Evolutionary conservation across 2,329 filamentous ascomycete species (phyloP).

Genomic region (Fusarium cyanostomum): DNA sequence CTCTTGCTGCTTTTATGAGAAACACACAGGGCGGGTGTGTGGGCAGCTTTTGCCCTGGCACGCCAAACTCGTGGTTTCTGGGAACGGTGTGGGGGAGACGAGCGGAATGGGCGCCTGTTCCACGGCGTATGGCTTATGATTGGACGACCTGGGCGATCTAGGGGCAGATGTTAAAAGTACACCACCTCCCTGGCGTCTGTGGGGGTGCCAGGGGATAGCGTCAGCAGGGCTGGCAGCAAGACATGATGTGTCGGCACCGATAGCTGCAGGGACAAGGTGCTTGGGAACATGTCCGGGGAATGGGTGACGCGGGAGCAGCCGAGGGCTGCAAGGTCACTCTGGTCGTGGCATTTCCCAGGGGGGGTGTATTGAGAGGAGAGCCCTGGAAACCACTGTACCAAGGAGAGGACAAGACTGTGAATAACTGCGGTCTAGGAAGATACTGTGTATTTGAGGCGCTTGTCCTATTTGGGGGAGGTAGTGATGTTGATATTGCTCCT

Average conservation of each 20-base stretch:
- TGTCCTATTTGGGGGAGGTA: constrained; percentile 47
- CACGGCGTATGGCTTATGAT: constrained; percentile 64
- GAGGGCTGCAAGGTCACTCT: constrained; percentile 32
- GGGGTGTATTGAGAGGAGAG: constrained; percentile 35
- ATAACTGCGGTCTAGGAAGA: constrained; percentile 27
- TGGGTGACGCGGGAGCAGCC: constrained; percentile 43
- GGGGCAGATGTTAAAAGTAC: constrained; percentile 55
- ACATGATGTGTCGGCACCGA: constrained; percentile 37
- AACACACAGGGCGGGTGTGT: constrained; percentile 39
- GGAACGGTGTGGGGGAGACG: constrained; percentile 39
- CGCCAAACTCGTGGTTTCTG: constrained; percentile 41
- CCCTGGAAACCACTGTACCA: constrained; percentile 33
- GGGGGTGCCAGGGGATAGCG: constrained; percentile 39
- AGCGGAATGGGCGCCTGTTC: constrained; percentile 49
- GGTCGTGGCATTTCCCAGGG: constrained; percentile 29
- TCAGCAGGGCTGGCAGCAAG: constrained; percentile 34
- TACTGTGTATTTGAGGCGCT: constrained; percentile 43
- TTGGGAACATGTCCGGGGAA: constrained; percentile 26
- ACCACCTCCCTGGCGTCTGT: constrained; percentile 50
- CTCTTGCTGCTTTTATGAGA: constrained; percentile 54
- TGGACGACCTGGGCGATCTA: constrained; percentile 54
- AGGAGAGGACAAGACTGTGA: constrained; percentile 27
- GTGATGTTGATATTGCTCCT: constrained; percentile 43
- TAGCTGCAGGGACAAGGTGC: constrained; percentile 33
- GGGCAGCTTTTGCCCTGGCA: constrained; percentile 39